Evolutionary conservation across 208 protist genomes (phyloP), one percentile per base, ranked within the genome.

Genomic region (Trypanosoma platydactyli): DNA sequence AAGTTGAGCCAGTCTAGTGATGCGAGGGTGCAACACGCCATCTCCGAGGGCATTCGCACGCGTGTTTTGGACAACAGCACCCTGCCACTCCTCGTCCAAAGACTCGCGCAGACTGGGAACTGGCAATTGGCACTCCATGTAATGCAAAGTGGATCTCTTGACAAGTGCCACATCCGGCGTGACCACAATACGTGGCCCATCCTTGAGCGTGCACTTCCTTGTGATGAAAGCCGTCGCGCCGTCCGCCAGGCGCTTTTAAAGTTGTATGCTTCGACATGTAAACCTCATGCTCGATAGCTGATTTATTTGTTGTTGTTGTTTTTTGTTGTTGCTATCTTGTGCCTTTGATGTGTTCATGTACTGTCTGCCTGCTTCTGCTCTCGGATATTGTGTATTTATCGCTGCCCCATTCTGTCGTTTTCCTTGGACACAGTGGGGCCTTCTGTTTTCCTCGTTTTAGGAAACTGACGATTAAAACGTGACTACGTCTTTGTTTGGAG

Each of bases 161-260:
- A 86, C 49, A 52, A 44, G 13, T 81, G 79, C 52, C 53, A 66
- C 16, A 64, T 94, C 16, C 57, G 65, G 11, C 55, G 65, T 1
- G 89, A 94, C 44, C 71, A 79, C 25, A 91, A 67, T 22, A 67
- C 84, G 1, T 94, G 89, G 89, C 61, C 75, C 5, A 84, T 86
- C 12, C 58, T 94, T 13, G 84, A 92, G 38, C 73, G 61, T 16
- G 58, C 59, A 1, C 67, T 84, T 1, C 88, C 88, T 3, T 60
- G 74, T 68, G 73, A 42, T 0, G 72, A 57, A 11, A 77, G 81
- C 52, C 76, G 80, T 29, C 18, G 38, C 3, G 72, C 78, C 2
- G 72, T 82, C 13, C 41, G 73, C 33, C 45, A 69, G 4, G 64
- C 83, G 18, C 62, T 90, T 41, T 12, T 30, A 1, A 61, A 29